Conservation (phyloP, 768 basidiomycete species). For the Epithele typhae region DNA sequence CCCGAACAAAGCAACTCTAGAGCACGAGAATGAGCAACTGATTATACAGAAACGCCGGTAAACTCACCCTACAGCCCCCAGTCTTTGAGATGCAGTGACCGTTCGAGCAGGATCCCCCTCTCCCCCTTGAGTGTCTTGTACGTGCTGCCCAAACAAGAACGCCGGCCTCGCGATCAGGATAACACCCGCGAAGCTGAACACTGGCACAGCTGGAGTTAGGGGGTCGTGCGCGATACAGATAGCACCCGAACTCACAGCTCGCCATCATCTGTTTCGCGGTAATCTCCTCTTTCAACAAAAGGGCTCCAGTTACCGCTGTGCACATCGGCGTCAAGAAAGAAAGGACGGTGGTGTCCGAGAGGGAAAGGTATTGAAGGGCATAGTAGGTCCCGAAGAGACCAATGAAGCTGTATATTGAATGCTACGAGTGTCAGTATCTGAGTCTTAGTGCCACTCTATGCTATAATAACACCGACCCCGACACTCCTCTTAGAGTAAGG, state of each 20-base stretch:
- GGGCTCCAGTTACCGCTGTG: slow-evolving; percentile 56
- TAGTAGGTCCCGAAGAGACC: slow-evolving; percentile 66
- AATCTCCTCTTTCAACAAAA: slow-evolving; percentile 62
- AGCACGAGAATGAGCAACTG: too few species aligned
- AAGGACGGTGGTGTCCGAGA: slow-evolving; percentile 76
- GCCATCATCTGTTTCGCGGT: slow-evolving; percentile 51
- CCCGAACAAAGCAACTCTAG: slow-evolving; percentile 59
- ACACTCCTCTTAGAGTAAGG: slow-evolving; percentile 53
- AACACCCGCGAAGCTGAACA: slow-evolving; percentile 70
- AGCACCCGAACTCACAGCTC: slow-evolving; percentile 31
- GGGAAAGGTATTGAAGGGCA: slow-evolving; percentile 67
- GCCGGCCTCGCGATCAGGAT: slow-evolving; percentile 77
- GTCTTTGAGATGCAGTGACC: slow-evolving; percentile 34
- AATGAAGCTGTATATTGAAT: slow-evolving; percentile 49
- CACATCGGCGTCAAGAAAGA: slow-evolving; percentile 69
- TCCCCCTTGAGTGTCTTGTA: neutral
- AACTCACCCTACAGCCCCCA: slow-evolving; percentile 56
- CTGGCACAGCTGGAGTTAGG: slow-evolving; percentile 22
- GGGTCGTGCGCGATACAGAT: too few species aligned
- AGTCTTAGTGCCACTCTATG: too few species aligned
- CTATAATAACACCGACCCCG: slow-evolving; percentile 48
- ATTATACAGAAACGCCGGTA: too few species aligned
- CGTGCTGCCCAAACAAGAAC: slow-evolving; percentile 48
- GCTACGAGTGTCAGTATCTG: too few species aligned
- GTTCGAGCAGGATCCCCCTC: neutral